A percentile compares a stretch with the other conserved stretches of the same genome.
Evolutionary conservation across 2,329 filamentous ascomycete genomes (phyloP).

Genomic region (Clarireedia monteithiana): DNA sequence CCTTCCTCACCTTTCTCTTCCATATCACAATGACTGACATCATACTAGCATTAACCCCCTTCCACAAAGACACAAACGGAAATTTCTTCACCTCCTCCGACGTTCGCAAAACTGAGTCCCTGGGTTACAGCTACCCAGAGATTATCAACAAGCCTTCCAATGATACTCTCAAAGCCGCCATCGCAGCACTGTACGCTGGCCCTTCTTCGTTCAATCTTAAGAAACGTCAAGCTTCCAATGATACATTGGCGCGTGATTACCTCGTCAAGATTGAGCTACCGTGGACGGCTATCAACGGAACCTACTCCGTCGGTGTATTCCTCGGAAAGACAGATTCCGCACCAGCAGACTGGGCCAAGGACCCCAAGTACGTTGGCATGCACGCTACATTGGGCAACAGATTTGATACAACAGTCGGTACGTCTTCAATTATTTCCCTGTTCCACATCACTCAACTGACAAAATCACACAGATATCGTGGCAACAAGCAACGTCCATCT

Average conservation of each 20-base stretch:
- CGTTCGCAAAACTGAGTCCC: constrained; percentile 26
- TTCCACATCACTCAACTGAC: not conserved
- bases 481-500: constrained; percentile 32
- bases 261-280: constrained; percentile 27
- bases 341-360: constrained; percentile 13
- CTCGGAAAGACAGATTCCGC: constrained; percentile 26
- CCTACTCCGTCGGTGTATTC: constrained; percentile 30
- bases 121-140: constrained; percentile 71
- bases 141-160: constrained; percentile 1
- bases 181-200: constrained; percentile 3
- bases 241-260: constrained; percentile 23
- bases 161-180: constrained; percentile 1
- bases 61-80: constrained; percentile 39
- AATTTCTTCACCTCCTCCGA: constrained; percentile 5
- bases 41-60: constrained; percentile 49
- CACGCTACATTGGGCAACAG: not conserved
- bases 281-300: constrained; percentile 25
- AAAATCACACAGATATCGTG: constrained; percentile 10
- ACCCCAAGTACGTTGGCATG: constrained; percentile 5
- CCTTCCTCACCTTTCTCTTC: no score
- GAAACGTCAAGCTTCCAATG: not conserved
- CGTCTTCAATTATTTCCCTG: not conserved
- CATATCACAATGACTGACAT: constrained; percentile 33
- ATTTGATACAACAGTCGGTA: not conserved
- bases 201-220: not conserved